A percentile compares a stretch with the other conserved stretches of the same genome.
Evolutionary conservation across 345 rosid species (phyloP).

Genomic region (Kandelia obovata): DNA sequence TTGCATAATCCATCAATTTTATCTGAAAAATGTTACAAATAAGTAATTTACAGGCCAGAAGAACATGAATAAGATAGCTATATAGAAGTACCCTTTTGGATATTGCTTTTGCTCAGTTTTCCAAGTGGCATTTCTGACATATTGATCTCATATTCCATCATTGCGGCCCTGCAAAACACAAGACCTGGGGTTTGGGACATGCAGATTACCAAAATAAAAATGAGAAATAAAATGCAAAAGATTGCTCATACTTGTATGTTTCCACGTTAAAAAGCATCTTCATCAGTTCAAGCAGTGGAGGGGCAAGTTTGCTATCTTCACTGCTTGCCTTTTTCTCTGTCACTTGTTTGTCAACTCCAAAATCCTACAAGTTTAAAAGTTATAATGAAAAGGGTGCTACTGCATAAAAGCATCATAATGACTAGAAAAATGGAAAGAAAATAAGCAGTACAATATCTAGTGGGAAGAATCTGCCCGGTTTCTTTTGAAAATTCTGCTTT

Average conservation of each 20-base stretch:
- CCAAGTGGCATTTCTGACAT: conserved; percentile 99
- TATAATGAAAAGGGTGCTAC: background rate
- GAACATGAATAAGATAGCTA: conserved; percentile 8
- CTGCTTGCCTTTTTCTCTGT: conserved; percentile 39
- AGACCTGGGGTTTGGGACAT: conserved; percentile 19
- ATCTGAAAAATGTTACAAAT: background rate
- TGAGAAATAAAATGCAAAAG: background rate
- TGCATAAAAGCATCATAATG: background rate
- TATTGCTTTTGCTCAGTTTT: conserved; percentile 84
- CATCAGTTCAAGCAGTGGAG: conserved; percentile 65
- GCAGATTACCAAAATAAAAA: conserved; percentile 1
- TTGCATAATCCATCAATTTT: background rate
- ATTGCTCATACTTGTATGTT: conserved; percentile 60
- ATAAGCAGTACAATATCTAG: conserved; percentile 68
- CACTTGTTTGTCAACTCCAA: conserved; percentile 70
- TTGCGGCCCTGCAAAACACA: conserved; percentile 70
- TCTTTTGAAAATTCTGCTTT: conserved; percentile 68
- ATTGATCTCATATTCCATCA: conserved; percentile 96
- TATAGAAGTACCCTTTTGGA: conserved; percentile 60
- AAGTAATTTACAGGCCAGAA: background rate
- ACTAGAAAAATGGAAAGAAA: conserved; percentile 2
- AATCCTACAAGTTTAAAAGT: conserved; percentile 54
- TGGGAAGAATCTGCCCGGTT: conserved; percentile 84
- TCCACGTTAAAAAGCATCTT: conserved; percentile 92
- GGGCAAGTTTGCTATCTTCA: conserved; percentile 61